Conservation (phyloP, 164 flowering plant species). For the Akebia trifoliata region DNA sequence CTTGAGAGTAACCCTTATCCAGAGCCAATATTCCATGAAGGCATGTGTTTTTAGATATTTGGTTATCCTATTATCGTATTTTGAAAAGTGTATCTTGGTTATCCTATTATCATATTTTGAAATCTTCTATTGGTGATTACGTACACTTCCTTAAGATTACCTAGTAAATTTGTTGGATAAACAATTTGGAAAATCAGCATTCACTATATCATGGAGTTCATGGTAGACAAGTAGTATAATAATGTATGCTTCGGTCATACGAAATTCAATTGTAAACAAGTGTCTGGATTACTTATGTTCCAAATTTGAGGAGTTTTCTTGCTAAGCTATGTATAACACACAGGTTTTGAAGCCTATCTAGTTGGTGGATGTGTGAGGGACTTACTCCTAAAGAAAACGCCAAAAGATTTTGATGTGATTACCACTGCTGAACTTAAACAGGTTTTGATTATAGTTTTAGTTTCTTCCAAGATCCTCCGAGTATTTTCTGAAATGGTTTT, state of each 20-base stretch:
- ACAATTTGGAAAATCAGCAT: not conserved
- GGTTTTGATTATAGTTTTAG: conserved; percentile 28
- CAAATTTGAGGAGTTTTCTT: not conserved
- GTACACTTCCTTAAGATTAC: not conserved
- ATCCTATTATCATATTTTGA: no score
- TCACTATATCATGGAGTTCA: not conserved
- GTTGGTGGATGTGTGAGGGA: conserved; percentile 99
- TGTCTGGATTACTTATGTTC: not conserved
- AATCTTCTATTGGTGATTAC: no score
- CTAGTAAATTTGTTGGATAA: not conserved
- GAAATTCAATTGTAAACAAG: not conserved
- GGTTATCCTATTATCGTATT: no score
- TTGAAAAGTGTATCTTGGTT: no score
- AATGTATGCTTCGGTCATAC: no score
- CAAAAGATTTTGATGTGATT: conserved; percentile 92
- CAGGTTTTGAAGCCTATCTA: conserved; percentile 77
- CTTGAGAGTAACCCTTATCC: no score
- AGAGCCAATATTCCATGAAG: no score
- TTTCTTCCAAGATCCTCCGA: not conserved
- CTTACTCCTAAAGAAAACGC: conserved; percentile 55
- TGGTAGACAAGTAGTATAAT: no score
- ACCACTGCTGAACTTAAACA: conserved; percentile 70
- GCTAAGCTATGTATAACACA: conserved; percentile 8
- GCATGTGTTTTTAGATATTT: no score
- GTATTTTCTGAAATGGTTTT: not conserved